Evolutionary conservation across 1,139 yeast genomes (phyloP), one percentile per base, ranked within the genome.

Genomic region (Yamadazyma jaroonii): DNA sequence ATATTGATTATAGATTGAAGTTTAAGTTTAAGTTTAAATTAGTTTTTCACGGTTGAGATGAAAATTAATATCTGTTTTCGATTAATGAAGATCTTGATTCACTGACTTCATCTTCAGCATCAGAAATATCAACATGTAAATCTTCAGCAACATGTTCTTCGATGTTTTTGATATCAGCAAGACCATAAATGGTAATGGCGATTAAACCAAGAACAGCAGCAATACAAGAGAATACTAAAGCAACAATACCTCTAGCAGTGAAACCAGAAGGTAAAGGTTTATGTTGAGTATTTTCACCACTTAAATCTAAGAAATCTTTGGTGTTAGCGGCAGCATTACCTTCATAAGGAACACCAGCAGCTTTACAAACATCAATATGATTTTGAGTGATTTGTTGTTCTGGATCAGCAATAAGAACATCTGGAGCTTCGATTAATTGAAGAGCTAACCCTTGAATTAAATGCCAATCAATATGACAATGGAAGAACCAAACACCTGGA

Each of bases 401-500:
- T 8, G 54, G 45, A 24, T 61, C 59, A 28, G 56, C 47, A 52
- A 78, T 79, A 30, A 83, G 57, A 21, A 63, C 61, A 27, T 64
- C 49, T 14, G 96, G 96, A 29, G 87, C 89, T 63, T 87, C 96
- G 35, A 87, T 67, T 28, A 84, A 72, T 2, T 77, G 72, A 41
- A 82, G 64, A 11, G 89, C 90, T 44, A 88, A 72, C 44, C 96
- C 96, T 62, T 87, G 96, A 52, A 79, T 81, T 68, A 88, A 74
- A 67, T 88, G 96, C 96, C 96, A 88, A 54, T 88, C 96, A 48
- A 88, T 82, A 54, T 88, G 96, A 64, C 96, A 89, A 60, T 88
- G 96, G 86, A 88, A 88, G 54, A 84, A 72, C 95, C 95, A 87
- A 29, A 86, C 88, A 53, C 96, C 96, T 21, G 96, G 96, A 59